Percentiles rank a stretch among this genome's conserved stretches.
These are phyloP conservation scores for Fraxinus quadrangulata DNA, from an alignment of 257 asterid species.

Conservation along the genomic window DNA sequence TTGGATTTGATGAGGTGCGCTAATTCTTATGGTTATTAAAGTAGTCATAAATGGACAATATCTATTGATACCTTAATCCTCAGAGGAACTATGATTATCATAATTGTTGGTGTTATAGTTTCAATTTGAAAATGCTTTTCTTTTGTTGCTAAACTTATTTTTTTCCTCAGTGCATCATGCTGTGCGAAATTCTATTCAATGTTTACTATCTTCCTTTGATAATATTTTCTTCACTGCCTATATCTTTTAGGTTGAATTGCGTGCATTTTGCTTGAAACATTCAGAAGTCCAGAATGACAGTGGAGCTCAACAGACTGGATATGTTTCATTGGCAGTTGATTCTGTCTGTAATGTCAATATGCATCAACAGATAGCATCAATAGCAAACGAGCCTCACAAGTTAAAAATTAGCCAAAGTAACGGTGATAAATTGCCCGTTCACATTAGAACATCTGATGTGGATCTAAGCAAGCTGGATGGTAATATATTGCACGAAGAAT, in stretches of 20 bases:
- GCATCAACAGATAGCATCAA: slow-evolving; percentile 25
- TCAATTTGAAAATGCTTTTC: not conserved
- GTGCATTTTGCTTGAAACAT: slow-evolving; percentile 94
- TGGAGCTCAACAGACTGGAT: slow-evolving; percentile 48
- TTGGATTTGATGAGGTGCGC: slow-evolving; percentile 90
- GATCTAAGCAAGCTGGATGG: slow-evolving; percentile 44
- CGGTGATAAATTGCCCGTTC: slow-evolving; percentile 34
- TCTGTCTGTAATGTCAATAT: slow-evolving; percentile 35
- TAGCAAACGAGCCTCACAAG: slow-evolving; percentile 31
- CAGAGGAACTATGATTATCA: not conserved
- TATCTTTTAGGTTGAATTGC: slow-evolving; percentile 77
- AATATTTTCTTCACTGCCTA: slow-evolving; percentile 20
- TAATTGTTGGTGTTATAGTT: slow-evolving; percentile 2
- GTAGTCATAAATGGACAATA: not conserved
- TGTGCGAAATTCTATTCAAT: not conserved
- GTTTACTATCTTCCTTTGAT: slow-evolving; percentile 17
- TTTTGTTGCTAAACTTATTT: not conserved
- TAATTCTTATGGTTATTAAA: slow-evolving; percentile 16
- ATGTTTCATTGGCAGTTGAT: slow-evolving; percentile 44
- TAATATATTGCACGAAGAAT: slow-evolving; percentile 37
- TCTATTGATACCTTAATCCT: not conserved
- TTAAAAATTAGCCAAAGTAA: slow-evolving; percentile 33
- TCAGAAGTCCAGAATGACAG: slow-evolving; percentile 59
- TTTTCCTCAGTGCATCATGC: slow-evolving; percentile 19
- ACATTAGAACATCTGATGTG: slow-evolving; percentile 36